Conservation (phyloP, 768 basidiomycete genomes). For the Lactarius pseudohatsudake region DNA sequence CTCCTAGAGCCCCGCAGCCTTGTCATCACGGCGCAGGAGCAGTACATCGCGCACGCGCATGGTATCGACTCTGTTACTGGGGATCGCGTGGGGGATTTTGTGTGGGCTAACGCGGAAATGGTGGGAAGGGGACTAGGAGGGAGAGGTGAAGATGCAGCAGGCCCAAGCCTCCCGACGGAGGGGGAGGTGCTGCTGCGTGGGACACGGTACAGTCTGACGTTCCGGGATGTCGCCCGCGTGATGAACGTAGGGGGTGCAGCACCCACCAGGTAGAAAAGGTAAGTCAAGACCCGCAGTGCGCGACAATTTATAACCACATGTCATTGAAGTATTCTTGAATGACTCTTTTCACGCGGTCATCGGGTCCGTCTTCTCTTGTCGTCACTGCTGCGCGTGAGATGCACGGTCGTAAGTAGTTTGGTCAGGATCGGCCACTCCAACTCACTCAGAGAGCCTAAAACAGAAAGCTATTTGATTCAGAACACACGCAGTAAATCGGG, state of each 20-base stretch:
- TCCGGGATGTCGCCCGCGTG: slow-evolving; percentile 76
- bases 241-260: slow-evolving; percentile 12
- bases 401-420: neutral
- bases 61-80: slow-evolving; percentile 65
- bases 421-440: neutral
- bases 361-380: neutral
- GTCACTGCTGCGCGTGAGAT: neutral
- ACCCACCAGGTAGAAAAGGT: neutral
- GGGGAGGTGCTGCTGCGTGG: slow-evolving; percentile 58
- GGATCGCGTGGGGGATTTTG: slow-evolving; percentile 43
- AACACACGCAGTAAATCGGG: too few relatives aligned
- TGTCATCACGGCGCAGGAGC: slow-evolving; percentile 64
- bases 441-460: neutral
- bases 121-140: slow-evolving; percentile 40
- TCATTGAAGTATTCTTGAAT: neutral
- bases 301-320: neutral
- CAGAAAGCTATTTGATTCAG: neutral
- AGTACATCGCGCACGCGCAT: slow-evolving; percentile 77
- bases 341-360: neutral
- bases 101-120: slow-evolving; percentile 58
- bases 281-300: neutral
- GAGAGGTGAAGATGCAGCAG: slow-evolving; percentile 38
- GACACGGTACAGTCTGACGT: slow-evolving; percentile 80
- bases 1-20: slow-evolving; percentile 85
- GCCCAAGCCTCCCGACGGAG: slow-evolving; percentile 13